phyloP scores from a whole-genome alignment of 768 basidiomycete genomes.

The Boletus coccyginus region DNA sequence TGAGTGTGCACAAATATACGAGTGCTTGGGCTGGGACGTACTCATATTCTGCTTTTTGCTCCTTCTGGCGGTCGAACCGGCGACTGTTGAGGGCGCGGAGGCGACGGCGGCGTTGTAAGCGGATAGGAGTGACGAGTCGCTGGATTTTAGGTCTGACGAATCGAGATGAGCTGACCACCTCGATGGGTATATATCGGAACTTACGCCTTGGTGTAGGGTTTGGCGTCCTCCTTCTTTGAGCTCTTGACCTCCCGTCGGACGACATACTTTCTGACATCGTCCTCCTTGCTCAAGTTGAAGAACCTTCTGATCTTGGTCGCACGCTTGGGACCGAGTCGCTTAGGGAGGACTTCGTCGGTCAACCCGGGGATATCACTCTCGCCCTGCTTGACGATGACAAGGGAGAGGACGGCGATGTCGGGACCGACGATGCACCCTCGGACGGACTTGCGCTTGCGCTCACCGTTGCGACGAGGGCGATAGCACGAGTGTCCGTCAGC shows the following conservation, averaged over 20 bases:
- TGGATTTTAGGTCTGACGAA: conserved; percentile 86
- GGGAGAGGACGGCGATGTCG: conserved; percentile 92
- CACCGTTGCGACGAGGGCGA: conserved; percentile 86
- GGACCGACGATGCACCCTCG: conserved; percentile 97
- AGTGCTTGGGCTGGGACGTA: conserved; percentile 31
- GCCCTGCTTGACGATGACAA: conserved; percentile 96
- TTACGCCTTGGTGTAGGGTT: conserved; percentile 96
- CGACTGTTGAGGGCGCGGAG: conserved; percentile 85
- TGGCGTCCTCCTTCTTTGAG: conserved; percentile 83
- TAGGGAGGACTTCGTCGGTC: conserved; percentile 90
- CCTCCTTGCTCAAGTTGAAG: conserved; percentile 97
- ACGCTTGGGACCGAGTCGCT: conserved; percentile 95
- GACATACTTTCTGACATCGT: conserved; percentile 98
- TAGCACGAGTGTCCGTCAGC: conserved; percentile 97
- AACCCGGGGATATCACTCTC: conserved; percentile 86
- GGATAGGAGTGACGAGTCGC: conserved; percentile 90
- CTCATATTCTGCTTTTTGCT: conserved; percentile 95
- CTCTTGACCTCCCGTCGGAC: conserved; percentile 88
- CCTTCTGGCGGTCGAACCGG: conserved; percentile 88
- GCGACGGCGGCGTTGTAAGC: conserved; percentile 95
- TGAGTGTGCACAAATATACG: neutral
- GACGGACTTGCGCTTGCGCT: conserved; percentile 98
- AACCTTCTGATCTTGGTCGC: conserved; percentile 96
- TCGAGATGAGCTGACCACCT: neutral
- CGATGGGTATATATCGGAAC: conserved; percentile 29